These are phyloP conservation scores for Mortierella sp. DNA, from an alignment of 371 early-diverging fungal species.

Conservation along the genomic window DNA sequence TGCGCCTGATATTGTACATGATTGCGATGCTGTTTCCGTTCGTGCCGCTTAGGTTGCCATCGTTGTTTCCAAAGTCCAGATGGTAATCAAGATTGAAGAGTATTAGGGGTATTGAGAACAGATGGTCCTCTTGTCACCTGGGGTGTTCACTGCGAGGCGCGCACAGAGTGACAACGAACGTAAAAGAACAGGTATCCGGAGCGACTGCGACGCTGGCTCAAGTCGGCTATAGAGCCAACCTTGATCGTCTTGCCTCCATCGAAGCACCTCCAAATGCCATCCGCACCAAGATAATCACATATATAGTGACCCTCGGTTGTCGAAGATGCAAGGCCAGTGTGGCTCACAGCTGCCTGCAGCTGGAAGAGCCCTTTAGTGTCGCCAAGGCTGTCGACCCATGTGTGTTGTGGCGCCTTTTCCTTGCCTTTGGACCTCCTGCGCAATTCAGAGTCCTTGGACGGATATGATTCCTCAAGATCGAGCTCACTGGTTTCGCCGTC, in stretches of 20 bases:
- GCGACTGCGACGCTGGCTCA: conserved; percentile 26
- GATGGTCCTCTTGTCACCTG: not conserved
- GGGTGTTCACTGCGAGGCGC: not conserved
- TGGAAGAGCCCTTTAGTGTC: conserved; percentile 18
- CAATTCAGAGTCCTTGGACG: not conserved
- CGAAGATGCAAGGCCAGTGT: conserved; percentile 25
- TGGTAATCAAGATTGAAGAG: too few relatives aligned
- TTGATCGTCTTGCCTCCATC: conserved; percentile 22
- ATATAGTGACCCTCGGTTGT: conserved; percentile 26
- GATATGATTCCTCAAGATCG: not conserved
- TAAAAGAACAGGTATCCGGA: conserved; percentile 47
- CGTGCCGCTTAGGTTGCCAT: too few relatives aligned
- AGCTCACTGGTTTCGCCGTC: too few relatives aligned
- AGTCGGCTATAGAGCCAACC: conserved; percentile 26
- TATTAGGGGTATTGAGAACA: too few relatives aligned
- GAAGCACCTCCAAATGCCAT: conserved; percentile 34
- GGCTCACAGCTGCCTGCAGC: conserved; percentile 32
- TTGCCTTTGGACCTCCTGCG: conserved; percentile 22
- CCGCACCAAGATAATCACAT: conserved; percentile 37
- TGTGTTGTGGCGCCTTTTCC: conserved; percentile 14
- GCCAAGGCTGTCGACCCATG: not conserved
- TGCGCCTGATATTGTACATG: too few relatives aligned
- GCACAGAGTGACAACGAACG: conserved; percentile 19
- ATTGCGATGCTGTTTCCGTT: too few relatives aligned
- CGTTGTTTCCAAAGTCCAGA: too few relatives aligned